Evolutionary conservation across 208 protist species (phyloP), one percentile per base, ranked within the genome.

Genomic region (Herpetomonas muscarum): DNA sequence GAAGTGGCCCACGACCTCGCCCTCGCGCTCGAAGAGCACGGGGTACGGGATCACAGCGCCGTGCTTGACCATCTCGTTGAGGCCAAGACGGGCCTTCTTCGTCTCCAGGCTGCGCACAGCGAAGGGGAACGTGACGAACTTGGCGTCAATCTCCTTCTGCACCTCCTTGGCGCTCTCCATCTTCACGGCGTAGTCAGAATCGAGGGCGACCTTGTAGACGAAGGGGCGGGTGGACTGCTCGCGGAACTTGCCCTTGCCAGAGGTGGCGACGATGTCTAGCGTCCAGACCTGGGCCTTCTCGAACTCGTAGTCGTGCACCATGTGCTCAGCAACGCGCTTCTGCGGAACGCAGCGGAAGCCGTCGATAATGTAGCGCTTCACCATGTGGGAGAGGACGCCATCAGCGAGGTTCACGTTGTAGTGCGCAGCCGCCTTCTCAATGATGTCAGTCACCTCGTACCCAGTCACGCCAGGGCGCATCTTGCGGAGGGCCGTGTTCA

Each of bases 331-430:
- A 21, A 85, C 78, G 61, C 79, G 75, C 62, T 92, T 89, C 72
- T 90, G 87, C 24, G 97, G 79, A 50, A 98, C 97, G 61, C 94
- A 90, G 56, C 98, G 98, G 67, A 96, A 93, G 57, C 95, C 96
- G 66, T 99, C 98, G 45, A 99, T 97, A 58, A 98, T 94, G 85
- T 98, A 98, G 52, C 97, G 90, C 80, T 98, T 98, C 32, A 99
- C 61, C 81, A 98, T 85, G 76, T 99, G 98, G 26, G 97, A 99
- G 6, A 99, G 84, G 19, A 99, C 98, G 60, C 98, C 98, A 45
- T 98, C 92, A 0, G 98, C 87, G 22, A 92, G 77, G 3, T 81
- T 97, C 41, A 98, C 94, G 25, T 91, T 67, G 77, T 92, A 99
- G 58, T 92, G 82, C 22, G 81, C 83, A 10, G 96, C 91, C 12